Conservation (phyloP, 148 eudicot genomes). For the Chenopodium formosanum region DNA sequence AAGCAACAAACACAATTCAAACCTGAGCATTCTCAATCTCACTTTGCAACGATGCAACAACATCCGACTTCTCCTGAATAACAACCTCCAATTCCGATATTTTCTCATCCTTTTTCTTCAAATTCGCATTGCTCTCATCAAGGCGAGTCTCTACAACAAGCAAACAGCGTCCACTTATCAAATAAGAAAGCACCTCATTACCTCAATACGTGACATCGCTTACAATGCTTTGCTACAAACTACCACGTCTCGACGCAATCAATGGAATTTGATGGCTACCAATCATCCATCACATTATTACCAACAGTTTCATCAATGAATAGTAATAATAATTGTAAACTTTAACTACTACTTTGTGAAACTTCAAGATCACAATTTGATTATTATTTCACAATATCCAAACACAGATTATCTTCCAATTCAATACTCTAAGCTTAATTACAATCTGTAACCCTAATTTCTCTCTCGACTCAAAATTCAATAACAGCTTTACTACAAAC, state of each 20-base stretch:
- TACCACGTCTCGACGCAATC: neutral
- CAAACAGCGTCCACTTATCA: neutral
- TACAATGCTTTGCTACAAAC: neutral
- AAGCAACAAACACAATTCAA: constrained; percentile 2
- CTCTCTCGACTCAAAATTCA: neutral
- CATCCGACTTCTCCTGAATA: constrained; percentile 56
- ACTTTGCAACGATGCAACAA: constrained; percentile 51
- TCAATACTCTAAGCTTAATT: neutral
- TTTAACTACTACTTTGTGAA: neutral
- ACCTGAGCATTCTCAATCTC: constrained; percentile 62
- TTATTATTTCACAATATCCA: neutral
- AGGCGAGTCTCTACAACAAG: constrained; percentile 45
- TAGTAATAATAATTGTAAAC: neutral
- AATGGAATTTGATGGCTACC: neutral
- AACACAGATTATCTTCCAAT: neutral
- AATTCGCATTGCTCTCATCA: constrained; percentile 44
- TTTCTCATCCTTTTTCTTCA: constrained; percentile 60
- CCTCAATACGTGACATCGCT: neutral
- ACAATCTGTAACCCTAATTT: neutral
- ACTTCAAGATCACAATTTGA: neutral
- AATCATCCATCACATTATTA: neutral
- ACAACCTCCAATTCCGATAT: constrained; percentile 50
- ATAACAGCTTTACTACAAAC: neutral
- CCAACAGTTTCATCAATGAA: neutral
- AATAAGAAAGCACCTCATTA: neutral